Evolutionary conservation across 305 asterid species (phyloP).

Genomic region (Rubia balearica): DNA sequence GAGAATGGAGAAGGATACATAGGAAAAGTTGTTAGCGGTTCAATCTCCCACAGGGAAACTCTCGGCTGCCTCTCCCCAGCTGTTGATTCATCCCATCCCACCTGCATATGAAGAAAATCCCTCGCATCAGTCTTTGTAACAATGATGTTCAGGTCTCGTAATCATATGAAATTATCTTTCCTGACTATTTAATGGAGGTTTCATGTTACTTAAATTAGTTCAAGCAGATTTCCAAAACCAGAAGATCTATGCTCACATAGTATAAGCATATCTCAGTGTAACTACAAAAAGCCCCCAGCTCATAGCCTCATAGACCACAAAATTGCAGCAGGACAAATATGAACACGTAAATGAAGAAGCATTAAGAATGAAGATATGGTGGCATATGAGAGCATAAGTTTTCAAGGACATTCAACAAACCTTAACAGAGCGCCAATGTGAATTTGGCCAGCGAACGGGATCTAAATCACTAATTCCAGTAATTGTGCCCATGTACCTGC

Average conservation of each 20-base stretch:
- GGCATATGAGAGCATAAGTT: background rate
- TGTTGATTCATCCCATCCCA: constrained; percentile 99
- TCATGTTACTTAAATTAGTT: background rate
- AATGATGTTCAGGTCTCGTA: background rate
- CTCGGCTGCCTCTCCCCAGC: constrained; percentile 98
- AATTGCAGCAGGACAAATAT: background rate
- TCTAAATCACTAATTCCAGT: constrained; percentile 89
- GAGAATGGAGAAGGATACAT: constrained; percentile 98
- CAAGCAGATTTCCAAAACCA: background rate
- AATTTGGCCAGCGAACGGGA: constrained; percentile 93
- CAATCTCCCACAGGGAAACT: constrained; percentile 96
- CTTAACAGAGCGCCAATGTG: constrained; percentile 97
- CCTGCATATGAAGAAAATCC: constrained; percentile 41
- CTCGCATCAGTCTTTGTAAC: background rate
- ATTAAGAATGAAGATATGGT: background rate
- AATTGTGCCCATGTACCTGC: constrained; percentile 94
- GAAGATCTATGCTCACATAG: background rate
- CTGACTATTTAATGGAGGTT: background rate
- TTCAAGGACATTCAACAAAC: constrained; percentile 24
- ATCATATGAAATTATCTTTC: background rate
- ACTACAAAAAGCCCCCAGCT: background rate
- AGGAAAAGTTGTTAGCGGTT: constrained; percentile 87
- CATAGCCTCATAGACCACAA: background rate
- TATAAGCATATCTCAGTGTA: background rate
- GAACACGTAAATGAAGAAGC: background rate